phyloP scores from a whole-genome alignment of 306 rosid species.

The Fragaria ananassa region DNA sequence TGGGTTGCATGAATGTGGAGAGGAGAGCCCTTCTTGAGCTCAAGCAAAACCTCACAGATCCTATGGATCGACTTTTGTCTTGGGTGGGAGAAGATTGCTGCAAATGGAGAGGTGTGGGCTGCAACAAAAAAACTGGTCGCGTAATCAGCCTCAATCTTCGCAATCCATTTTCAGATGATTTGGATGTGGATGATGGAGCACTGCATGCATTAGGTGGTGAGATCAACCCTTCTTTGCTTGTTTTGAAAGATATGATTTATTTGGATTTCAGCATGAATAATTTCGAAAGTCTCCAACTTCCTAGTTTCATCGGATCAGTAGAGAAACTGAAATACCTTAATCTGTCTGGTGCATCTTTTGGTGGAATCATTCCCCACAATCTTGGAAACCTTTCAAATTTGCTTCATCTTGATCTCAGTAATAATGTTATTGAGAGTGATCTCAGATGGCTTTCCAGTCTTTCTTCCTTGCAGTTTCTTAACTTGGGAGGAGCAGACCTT shows the following conservation, averaged over 20 bases:
- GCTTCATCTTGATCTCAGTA: constrained; percentile 5
- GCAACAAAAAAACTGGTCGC: constrained; percentile 17
- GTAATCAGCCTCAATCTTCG: constrained; percentile 13
- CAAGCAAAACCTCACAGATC: constrained; percentile 8
- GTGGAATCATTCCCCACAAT: constrained; percentile 10
- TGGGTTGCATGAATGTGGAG: background rate
- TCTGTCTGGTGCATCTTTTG: constrained; percentile 4
- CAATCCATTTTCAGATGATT: background rate
- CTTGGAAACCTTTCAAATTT: constrained; percentile 14
- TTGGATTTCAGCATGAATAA: constrained; percentile 23
- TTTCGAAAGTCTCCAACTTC: constrained; percentile 4
- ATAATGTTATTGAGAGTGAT: background rate
- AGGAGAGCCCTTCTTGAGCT: constrained; percentile 22
- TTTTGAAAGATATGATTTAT: constrained; percentile 2
- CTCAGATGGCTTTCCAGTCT: constrained; percentile 14
- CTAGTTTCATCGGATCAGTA: constrained; percentile 21
- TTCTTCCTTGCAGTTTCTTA: constrained; percentile 13
- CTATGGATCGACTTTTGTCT: too few relatives aligned
- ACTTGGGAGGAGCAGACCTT: constrained; percentile 5
- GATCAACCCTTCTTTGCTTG: constrained; percentile 23
- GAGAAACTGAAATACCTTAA: constrained; percentile 10
- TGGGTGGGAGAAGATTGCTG: too few relatives aligned
- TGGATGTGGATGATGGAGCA: background rate
- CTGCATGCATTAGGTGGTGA: constrained; percentile 10
- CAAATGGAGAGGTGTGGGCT: constrained; percentile 11